Evolutionary conservation across 306 rosid species (phyloP).

Genomic region (Quercus glauca): DNA sequence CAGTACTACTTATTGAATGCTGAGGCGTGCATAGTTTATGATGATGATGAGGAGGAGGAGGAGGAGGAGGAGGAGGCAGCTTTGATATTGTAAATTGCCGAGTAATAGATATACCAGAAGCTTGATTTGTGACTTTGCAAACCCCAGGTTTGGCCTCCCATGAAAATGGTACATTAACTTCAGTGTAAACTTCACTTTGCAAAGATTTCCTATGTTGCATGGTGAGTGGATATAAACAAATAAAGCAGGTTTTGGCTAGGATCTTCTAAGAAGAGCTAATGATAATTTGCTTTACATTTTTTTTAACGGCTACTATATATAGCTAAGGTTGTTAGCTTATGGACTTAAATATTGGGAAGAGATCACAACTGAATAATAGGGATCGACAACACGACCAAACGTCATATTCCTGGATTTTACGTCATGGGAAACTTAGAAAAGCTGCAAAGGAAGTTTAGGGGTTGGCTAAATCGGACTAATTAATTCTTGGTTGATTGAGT

Average conservation of each 20-base stretch:
- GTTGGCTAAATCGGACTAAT: not conserved
- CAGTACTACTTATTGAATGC: not conserved
- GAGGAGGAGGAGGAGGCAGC: constrained; percentile 42
- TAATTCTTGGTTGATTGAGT: not conserved
- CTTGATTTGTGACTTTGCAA: constrained; percentile 24
- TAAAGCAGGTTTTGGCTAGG: not conserved
- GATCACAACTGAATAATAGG: not conserved
- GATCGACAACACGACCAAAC: not conserved
- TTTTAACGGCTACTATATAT: not conserved
- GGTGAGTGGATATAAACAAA: not conserved
- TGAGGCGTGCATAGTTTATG: not conserved
- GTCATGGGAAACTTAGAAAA: not conserved
- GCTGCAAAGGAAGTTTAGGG: not conserved
- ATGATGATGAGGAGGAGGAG: no score
- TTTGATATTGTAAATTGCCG: not conserved
- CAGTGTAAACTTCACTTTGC: constrained; percentile 2
- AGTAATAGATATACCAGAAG: not conserved
- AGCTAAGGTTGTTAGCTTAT: not conserved
- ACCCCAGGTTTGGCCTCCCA: constrained; percentile 61
- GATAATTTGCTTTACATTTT: constrained; percentile 4
- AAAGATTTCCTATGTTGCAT: constrained; percentile 20
- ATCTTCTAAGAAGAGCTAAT: constrained; percentile 2
- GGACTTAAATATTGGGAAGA: not conserved
- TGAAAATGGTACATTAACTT: constrained; percentile 48
- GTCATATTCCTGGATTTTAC: not conserved